Conservation (phyloP, 108 stramenopile species). For the Pseudonitzschia multistriata region DNA sequence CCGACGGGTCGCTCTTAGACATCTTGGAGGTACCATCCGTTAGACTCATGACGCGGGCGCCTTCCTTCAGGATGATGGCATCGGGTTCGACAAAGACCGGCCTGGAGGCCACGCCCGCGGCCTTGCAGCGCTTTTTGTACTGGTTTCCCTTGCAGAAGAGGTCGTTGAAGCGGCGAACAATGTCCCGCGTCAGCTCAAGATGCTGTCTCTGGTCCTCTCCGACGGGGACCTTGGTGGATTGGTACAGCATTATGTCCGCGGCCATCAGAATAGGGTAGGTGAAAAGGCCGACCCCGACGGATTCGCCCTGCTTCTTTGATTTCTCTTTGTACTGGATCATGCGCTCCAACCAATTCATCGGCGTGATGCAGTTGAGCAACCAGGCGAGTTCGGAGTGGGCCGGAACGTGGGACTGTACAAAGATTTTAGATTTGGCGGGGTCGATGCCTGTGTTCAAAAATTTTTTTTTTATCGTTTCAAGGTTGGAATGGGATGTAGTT, state of each 20-base stretch:
- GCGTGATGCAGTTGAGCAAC: slow-evolving; percentile 96
- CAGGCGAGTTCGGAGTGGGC: slow-evolving; percentile 97
- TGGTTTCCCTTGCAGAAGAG: slow-evolving; percentile 86
- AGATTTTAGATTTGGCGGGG: slow-evolving; percentile 83
- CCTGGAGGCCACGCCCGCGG: slow-evolving; percentile 70
- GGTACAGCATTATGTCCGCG: slow-evolving; percentile 97
- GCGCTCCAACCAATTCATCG: slow-evolving; percentile 98
- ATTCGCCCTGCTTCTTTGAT: slow-evolving; percentile 86
- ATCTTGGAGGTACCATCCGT: slow-evolving; percentile 96
- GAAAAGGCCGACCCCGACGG: slow-evolving; percentile 92
- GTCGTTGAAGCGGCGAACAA: slow-evolving; percentile 94
- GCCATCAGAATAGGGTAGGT: slow-evolving; percentile 99
- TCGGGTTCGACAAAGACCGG: slow-evolving; percentile 91
- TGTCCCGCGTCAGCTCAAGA: slow-evolving; percentile 97
- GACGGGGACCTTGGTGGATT: slow-evolving; percentile 96
- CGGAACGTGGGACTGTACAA: slow-evolving; percentile 94
- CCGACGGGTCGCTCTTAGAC: slow-evolving; percentile 94
- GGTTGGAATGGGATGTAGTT: background rate
- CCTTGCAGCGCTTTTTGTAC: slow-evolving; percentile 86
- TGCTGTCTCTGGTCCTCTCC: slow-evolving; percentile 99
- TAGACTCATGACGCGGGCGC: slow-evolving; percentile 97
- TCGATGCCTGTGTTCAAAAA: slow-evolving; percentile 78
- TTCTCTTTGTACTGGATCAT: slow-evolving; percentile 99
- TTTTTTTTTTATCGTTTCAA: background rate
- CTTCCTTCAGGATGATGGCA: slow-evolving; percentile 94